Evolutionary conservation across 73 alveolate species (phyloP).

Genomic region (Paramecium biaurelia): DNA sequence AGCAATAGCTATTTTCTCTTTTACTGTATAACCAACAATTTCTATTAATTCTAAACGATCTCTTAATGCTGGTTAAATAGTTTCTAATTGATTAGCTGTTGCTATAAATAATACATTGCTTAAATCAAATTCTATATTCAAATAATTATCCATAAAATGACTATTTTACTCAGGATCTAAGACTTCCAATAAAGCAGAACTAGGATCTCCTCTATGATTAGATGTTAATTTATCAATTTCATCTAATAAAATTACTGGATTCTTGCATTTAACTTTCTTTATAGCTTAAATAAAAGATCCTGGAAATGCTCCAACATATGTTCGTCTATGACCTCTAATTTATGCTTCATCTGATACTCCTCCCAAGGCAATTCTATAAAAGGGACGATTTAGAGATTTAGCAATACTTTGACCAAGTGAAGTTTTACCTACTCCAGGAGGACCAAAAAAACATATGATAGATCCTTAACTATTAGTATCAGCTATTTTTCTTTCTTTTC

Average conservation of each 20-base stretch:
- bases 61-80: slow-evolving; percentile 85
- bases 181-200: slow-evolving; percentile 93
- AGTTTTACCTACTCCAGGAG: slow-evolving; percentile 98
- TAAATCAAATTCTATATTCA: slow-evolving; percentile 83
- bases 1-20: slow-evolving; percentile 90
- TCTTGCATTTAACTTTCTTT: slow-evolving; percentile 77
- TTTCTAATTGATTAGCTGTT: slow-evolving; percentile 87
- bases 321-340: slow-evolving; percentile 95
- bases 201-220: slow-evolving; percentile 93
- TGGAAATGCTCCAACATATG: slow-evolving; percentile 96
- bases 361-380: slow-evolving; percentile 92
- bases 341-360: slow-evolving; percentile 96
- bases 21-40: slow-evolving; percentile 81
- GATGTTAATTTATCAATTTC: slow-evolving; percentile 93
- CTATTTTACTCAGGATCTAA: slow-evolving; percentile 92
- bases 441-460: slow-evolving; percentile 90
- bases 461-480: slow-evolving; percentile 73
- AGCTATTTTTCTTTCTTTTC: slow-evolving; percentile 37
- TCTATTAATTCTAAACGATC: slow-evolving; percentile 95
- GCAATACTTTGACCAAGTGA: slow-evolving; percentile 93
- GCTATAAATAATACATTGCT: slow-evolving; percentile 84
- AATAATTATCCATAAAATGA: slow-evolving; percentile 88
- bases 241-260: slow-evolving; percentile 95
- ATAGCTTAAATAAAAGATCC: slow-evolving; percentile 91
- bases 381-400: slow-evolving; percentile 87